Evolutionary conservation across 345 rosid genomes (phyloP), one percentile per base, ranked within the genome.

Genomic region (Rhizophora apiculata): DNA sequence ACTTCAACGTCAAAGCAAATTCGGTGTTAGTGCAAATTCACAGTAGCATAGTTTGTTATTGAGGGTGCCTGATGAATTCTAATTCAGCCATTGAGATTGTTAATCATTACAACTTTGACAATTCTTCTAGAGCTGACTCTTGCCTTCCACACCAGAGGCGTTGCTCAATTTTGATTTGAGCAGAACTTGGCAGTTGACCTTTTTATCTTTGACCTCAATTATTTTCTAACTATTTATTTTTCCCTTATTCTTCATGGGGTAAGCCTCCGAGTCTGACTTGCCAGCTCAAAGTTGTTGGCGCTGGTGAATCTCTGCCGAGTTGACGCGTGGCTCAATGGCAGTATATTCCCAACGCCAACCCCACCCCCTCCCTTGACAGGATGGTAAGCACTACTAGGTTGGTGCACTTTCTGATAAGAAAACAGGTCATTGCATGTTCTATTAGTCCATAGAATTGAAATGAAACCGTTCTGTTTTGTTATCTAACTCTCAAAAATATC

Each of bases 211-310:
- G 59, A 54, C 59, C 27, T 22, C 59, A 26, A 2, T 55, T 22
- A n/a, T 22, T 55, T 55, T 55, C 15, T 5, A 2, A 8, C 0
- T 9, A n/a, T 54, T 55, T 54, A 6, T 55, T 22, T 9, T 8
- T 29, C 11, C 59, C 3, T 26, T 55, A 24, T 10, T 55, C 27
- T 22, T 8, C 16, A 10, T 2, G 13, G 53, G 2, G 43, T 8
- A 37, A 63, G 68, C 62, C 72, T 64, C 61, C 60, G 68, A 19
- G 16, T 65, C 34, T 53, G 73, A 72, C 72, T 63, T 48, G 46
- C 29, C n/a, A 53, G 60, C 68, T 20, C 62, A 36, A 7, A 16
- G 8, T 32, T 36, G n/a, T 29, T 56, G 26, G 4, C 51, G 73
- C 19, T 43, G 59, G 21, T 6, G 62, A 56, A 22, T 72, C 24